phyloP scores from a whole-genome alignment of 495 filamentous ascomycete species.

The Xylaria grammica region DNA sequence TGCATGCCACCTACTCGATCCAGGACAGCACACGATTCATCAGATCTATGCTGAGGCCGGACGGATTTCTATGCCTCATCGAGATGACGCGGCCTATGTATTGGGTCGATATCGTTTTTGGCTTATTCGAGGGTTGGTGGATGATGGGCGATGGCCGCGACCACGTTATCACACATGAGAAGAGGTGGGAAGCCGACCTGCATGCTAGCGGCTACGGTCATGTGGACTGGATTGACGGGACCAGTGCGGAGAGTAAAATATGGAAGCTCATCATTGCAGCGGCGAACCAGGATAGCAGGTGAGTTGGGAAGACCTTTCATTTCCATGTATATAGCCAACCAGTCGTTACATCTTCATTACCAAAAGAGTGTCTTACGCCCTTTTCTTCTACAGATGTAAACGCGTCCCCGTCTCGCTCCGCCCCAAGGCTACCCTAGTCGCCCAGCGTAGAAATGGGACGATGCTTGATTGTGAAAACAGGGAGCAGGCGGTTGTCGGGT shows the following conservation, averaged over 20 bases:
- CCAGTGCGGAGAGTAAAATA: slow-evolving; percentile 44
- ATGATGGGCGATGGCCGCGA: slow-evolving; percentile 52
- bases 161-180: slow-evolving; percentile 47
- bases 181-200: slow-evolving; percentile 46
- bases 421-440: no score
- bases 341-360: no score
- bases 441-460: no score
- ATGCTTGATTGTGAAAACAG: no score
- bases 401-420: no score
- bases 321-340: no score
- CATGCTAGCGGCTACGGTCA: slow-evolving; percentile 49
- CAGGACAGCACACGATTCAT: slow-evolving; percentile 43
- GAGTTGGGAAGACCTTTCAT: no score
- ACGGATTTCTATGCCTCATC: slow-evolving; percentile 51
- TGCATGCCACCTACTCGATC: slow-evolving; percentile 49
- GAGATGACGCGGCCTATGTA: slow-evolving; percentile 51
- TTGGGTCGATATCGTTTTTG: slow-evolving; percentile 57
- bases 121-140: slow-evolving; percentile 62
- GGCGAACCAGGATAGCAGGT: background rate
- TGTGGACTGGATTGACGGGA: slow-evolving; percentile 57
- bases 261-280: slow-evolving; percentile 51
- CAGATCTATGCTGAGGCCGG: slow-evolving; percentile 44
- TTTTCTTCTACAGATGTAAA: no score
- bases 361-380: no score
- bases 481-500: no score